Evolutionary conservation across 1,139 yeast genomes (phyloP).

Genomic region (Petasospora rhodanensis): DNA sequence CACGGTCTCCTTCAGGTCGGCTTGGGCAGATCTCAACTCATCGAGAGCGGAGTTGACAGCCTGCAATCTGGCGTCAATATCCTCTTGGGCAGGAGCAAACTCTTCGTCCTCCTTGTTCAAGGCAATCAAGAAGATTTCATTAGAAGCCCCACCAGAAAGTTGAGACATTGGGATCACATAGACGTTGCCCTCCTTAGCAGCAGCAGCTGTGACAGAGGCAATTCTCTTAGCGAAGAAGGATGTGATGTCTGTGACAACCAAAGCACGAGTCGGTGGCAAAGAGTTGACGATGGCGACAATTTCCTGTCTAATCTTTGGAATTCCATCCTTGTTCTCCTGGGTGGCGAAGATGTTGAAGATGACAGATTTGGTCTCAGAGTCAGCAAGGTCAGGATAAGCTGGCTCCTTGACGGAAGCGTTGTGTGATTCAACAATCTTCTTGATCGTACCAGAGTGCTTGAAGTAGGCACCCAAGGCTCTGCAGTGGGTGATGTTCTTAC

Average conservation of each 20-base stretch:
- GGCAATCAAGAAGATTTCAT: slow-evolving; percentile 42
- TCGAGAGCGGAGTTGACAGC: slow-evolving; percentile 48
- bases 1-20: slow-evolving; percentile 46
- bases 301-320: slow-evolving; percentile 56
- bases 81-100: slow-evolving; percentile 49
- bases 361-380: slow-evolving; percentile 30
- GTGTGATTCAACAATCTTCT: slow-evolving; percentile 35
- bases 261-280: slow-evolving; percentile 63
- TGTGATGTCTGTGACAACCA: slow-evolving; percentile 62
- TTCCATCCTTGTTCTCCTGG: slow-evolving; percentile 35
- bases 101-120: slow-evolving; percentile 43
- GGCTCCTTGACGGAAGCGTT: slow-evolving; percentile 59
- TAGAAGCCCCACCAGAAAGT: slow-evolving; percentile 33
- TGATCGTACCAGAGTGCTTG: slow-evolving; percentile 43
- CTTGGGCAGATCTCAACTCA: slow-evolving; percentile 55
- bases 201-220: slow-evolving; percentile 36
- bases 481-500: slow-evolving; percentile 73
- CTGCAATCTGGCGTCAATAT: slow-evolving; percentile 41
- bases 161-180: slow-evolving; percentile 51
- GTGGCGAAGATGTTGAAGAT: slow-evolving; percentile 41
- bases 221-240: slow-evolving; percentile 55
- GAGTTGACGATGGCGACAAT: slow-evolving; percentile 71
- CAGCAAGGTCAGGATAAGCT: slow-evolving; percentile 34
- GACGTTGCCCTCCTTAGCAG: slow-evolving; percentile 48
- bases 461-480: slow-evolving; percentile 68